phyloP scores from a whole-genome alignment of 2,329 filamentous ascomycete genomes.

The Fusarium ambrosium region DNA sequence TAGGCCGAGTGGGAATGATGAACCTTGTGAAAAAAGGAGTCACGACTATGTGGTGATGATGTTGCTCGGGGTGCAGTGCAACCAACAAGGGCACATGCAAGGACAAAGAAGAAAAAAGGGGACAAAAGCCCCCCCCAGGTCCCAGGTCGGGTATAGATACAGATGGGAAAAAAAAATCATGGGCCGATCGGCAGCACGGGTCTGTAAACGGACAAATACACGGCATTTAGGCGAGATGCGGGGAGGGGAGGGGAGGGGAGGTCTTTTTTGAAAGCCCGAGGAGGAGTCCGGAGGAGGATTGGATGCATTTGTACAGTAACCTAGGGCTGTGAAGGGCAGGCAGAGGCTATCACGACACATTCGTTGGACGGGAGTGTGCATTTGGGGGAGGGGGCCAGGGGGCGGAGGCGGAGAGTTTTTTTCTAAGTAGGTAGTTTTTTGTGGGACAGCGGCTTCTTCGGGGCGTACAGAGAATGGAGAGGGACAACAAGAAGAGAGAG shows the following conservation, averaged over 20 bases:
- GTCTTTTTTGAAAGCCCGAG: not conserved
- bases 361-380: not conserved
- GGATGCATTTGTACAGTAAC: not conserved
- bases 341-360: not conserved
- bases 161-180: conserved; percentile 2
- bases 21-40: not conserved
- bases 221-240: conserved; percentile 32
- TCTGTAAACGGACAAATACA: conserved; percentile 15
- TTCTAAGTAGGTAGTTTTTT: conserved; percentile 18
- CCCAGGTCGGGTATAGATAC: conserved; percentile 1
- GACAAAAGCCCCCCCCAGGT: not conserved
- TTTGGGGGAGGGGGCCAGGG: not conserved
- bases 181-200: conserved; percentile 9
- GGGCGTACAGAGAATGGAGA: conserved; percentile 11
- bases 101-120: not conserved
- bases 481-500: not conserved
- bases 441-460: conserved; percentile 30
- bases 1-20: not conserved
- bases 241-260: not conserved
- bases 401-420: conserved; percentile 14
- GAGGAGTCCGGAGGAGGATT: not conserved
- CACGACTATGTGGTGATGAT: not conserved
- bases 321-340: not conserved
- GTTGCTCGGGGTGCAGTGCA: not conserved
- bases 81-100: not conserved